Base-by-base conservation (phyloP, 2,329 filamentous ascomycete genomes). In the Chaetothyriales sp. region DNA sequence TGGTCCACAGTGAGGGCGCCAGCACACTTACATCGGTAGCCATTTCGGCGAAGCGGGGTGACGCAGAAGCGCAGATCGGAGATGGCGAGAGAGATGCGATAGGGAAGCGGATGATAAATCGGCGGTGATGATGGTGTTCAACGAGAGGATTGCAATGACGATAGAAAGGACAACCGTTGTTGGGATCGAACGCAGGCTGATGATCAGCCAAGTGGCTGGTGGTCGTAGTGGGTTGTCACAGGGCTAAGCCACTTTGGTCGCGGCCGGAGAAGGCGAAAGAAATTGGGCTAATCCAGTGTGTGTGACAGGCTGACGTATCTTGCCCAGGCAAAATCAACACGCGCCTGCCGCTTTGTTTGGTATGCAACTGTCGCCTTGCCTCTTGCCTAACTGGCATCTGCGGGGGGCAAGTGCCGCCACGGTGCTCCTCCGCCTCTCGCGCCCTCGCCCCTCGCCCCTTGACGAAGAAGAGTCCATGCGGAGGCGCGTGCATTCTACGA, bases 21-120 rank as follows among this genome's bases (percentile, higher is more conserved):
- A 46, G 42, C 47, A 58, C 46, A 73, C 77, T 64, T 76, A 81
- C 78, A 72, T 81, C 78, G 70, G 74, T 76, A 68, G 75, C 73
- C 77, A 80, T 80, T 66, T 64, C 77, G 67, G 63, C 57, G 60
- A 44, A 42, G 46, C 25, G 18, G 55, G 44, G 51, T 49, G 48
- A 45, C 47, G 50, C 57, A 57, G 60, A 53, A 53, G 83, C 84
- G 80, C 78, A 83, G 59, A 75, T 22, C 48, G 47, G 57, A 55
- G 50, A 54, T 53, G 49, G 53, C 51, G 39, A 39, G 48, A 52
- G 52, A 50, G 48, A 55, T 44, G 26, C 51, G 46, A 50, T 54
- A 46, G 49, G 49, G 51, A 43, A 51, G 50, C 49, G 44, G 52
- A 50, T 49, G 49, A 36, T 48, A 46, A 56, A 36, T 49, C 46